A percentile compares a stretch with the other conserved stretches of the same genome.
phyloP scores from a whole-genome alignment of 1,284 basidiomycete genomes.

The Farysia itapuensis region DNA sequence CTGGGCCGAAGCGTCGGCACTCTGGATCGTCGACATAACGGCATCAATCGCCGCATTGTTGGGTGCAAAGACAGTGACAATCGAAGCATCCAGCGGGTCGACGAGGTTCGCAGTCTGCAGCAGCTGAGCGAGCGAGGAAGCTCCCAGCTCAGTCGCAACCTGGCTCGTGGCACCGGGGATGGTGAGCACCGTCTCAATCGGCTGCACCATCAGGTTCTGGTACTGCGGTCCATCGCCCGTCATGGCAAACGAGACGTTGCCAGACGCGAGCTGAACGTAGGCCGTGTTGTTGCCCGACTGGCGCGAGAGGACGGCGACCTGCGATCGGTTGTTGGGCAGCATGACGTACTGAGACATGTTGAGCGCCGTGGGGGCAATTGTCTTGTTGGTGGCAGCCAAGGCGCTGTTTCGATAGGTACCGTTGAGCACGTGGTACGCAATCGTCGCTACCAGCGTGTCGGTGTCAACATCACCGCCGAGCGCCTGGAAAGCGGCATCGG shows the following conservation, averaged over 20 bases:
- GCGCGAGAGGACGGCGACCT: conserved; percentile 68
- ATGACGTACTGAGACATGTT: conserved; percentile 61
- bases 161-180: conserved; percentile 41
- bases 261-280: conserved; percentile 65
- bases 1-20: conserved; percentile 68
- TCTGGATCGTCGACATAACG: conserved; percentile 64
- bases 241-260: conserved; percentile 37
- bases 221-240: conserved; percentile 63
- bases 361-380: conserved; percentile 70
- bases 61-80: conserved; percentile 73
- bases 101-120: conserved; percentile 62
- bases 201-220: conserved; percentile 57
- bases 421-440: conserved; percentile 64
- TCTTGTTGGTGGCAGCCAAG: conserved; percentile 59
- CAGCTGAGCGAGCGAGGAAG: conserved; percentile 56
- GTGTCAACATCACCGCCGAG: conserved; percentile 59
- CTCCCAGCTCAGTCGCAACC: conserved; percentile 30
- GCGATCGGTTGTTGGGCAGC: conserved; percentile 58
- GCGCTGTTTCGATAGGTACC: conserved; percentile 64
- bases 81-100: conserved; percentile 60
- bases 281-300: conserved; percentile 61
- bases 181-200: conserved; percentile 63
- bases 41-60: conserved; percentile 37
- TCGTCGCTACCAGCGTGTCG: conserved; percentile 63
- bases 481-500: conserved; percentile 57